Percentiles rank a stretch among this genome's conserved stretches.
These are phyloP conservation scores for Hyphopichia pseudoburtonii DNA, from an alignment of 1,139 yeast species.

Conservation along the genomic window DNA sequence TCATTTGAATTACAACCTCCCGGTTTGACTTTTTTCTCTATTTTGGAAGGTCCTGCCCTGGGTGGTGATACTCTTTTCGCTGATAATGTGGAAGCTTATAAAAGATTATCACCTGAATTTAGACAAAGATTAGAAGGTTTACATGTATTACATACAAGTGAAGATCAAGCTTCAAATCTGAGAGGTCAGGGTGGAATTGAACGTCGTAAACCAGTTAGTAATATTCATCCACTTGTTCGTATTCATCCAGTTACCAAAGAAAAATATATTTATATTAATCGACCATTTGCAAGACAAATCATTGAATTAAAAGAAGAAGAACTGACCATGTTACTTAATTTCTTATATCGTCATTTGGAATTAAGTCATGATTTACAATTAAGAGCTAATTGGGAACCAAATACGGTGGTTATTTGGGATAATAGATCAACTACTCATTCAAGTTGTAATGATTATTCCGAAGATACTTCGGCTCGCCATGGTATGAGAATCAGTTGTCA, in stretches of 20 bases:
- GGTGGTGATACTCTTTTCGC: conserved; percentile 78
- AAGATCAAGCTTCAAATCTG: conserved; percentile 64
- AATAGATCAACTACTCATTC: conserved; percentile 65
- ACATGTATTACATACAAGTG: conserved; percentile 66
- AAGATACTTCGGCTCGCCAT: conserved; percentile 51
- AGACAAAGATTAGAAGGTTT: conserved; percentile 55
- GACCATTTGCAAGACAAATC: conserved; percentile 61
- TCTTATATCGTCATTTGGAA: conserved; percentile 53
- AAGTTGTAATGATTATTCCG: conserved; percentile 64
- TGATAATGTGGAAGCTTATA: conserved; percentile 63
- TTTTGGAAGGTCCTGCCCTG: conserved; percentile 58
- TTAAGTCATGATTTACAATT: conserved; percentile 38
- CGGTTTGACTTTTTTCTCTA: conserved; percentile 60
- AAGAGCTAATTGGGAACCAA: conserved; percentile 45
- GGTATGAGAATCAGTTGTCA: conserved; percentile 69
- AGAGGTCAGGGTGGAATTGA: conserved; percentile 57
- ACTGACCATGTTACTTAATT: conserved; percentile 53
- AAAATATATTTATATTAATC: conserved; percentile 58
- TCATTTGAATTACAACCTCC: conserved; percentile 74
- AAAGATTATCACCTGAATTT: conserved; percentile 64
- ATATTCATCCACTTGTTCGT: conserved; percentile 67
- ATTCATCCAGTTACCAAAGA: conserved; percentile 67
- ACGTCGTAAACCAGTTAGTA: conserved; percentile 59
- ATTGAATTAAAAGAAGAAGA: conserved; percentile 69
- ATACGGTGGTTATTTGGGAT: conserved; percentile 71